Base-by-base conservation (phyloP, 768 basidiomycete genomes). In the Serendipita indica region DNA sequence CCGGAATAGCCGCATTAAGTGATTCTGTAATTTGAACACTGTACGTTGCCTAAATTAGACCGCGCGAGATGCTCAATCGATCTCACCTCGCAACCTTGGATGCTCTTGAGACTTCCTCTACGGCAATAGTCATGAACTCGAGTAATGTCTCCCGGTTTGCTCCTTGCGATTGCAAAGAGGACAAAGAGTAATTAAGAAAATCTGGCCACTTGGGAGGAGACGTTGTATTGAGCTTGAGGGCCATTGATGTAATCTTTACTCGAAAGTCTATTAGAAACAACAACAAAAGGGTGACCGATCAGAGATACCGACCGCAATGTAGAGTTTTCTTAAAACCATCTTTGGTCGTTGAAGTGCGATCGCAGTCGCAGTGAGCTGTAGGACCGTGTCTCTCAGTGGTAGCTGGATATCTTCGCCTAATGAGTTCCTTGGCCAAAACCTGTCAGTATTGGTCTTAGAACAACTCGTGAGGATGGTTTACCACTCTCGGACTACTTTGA, bases 401-500 rank as follows among this genome's bases (percentile, higher is more conserved):
- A 75, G 69, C 1, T 76, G 75, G 58, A 85, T 74, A 35, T 84
- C 80, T 13, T 69, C 62, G 0, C 88, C 88, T 64, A 89, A 82
- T 3, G 76, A 69, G n/a, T 82, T 83, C 90, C 90, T 90, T 57
- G 18, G 59, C 32, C 45, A 61, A 57, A 32, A 25, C 12, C 18
- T 27, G 18, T 46, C n/a, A 25, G 13, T 62, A n/a, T 16, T 34
- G 27, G 16, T 18, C 37, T n/a, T 25, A 30, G 28, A 52, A 39
- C 5, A 13, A 57, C 13, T n/a, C 10, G 20, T 20, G 39, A 20
- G 33, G 12, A n/a, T 1, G 32, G 60, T 72, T 33, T 39, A 92
- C 91, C 91, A 94, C 68, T 94, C 92, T 62, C 92, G 74, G 13
- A 86, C 82, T 62, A 94, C 89, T 77, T 97, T 97, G 62, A 93